These are phyloP conservation scores for Pseudogymnoascus sp. DNA, from an alignment of 2,329 filamentous ascomycete genomes.

Conservation along the genomic window DNA sequence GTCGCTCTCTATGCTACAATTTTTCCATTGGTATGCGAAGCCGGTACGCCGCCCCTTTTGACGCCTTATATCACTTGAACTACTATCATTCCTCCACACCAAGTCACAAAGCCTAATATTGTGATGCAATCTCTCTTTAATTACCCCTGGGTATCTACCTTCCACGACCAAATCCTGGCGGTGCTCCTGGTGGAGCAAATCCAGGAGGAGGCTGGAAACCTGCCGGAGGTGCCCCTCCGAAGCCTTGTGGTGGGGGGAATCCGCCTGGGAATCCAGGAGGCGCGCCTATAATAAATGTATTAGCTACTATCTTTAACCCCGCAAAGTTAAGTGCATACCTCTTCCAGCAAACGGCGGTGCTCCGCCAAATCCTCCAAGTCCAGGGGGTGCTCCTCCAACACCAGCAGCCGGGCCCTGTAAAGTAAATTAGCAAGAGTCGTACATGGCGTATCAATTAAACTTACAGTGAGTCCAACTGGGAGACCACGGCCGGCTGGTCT, in stretches of 20 bases:
- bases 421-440: slow-evolving; percentile 22
- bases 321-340: slow-evolving; percentile 39
- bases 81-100: slow-evolving; percentile 5
- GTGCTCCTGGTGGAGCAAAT: slow-evolving; percentile 44
- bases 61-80: slow-evolving; percentile 10
- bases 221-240: slow-evolving; percentile 41
- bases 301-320: neutral
- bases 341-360: slow-evolving; percentile 44
- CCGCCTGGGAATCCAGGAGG: slow-evolving; percentile 44
- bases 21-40: slow-evolving; percentile 26
- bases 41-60: slow-evolving; percentile 23
- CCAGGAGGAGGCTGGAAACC: slow-evolving; percentile 70
- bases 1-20: slow-evolving; percentile 27
- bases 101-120: slow-evolving; percentile 6
- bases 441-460: slow-evolving; percentile 25
- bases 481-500: slow-evolving; percentile 82
- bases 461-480: slow-evolving; percentile 72
- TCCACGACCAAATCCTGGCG: slow-evolving; percentile 22
- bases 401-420: slow-evolving; percentile 71
- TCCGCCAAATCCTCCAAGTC: slow-evolving; percentile 44
- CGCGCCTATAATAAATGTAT: slow-evolving; percentile 16
- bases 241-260: slow-evolving; percentile 43
- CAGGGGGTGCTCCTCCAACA: slow-evolving; percentile 57
- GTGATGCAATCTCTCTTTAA: slow-evolving; percentile 8
- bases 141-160: slow-evolving; percentile 22